phyloP scores from a whole-genome alignment of 306 rosid genomes.

The Castanea mollissima region DNA sequence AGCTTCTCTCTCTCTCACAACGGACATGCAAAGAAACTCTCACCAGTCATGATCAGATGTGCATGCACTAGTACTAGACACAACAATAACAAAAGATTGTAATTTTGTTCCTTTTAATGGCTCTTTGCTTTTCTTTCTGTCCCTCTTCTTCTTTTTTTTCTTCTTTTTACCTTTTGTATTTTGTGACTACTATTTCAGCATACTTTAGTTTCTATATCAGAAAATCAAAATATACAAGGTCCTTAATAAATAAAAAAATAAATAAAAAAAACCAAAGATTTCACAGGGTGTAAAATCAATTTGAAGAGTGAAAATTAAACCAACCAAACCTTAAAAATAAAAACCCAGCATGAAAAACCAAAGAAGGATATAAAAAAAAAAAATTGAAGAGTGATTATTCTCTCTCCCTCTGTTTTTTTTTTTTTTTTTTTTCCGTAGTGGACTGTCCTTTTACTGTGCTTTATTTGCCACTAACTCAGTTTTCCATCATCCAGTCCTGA shows the following conservation, averaged over 20 bases:
- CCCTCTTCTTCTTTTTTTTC: conserved; percentile 13
- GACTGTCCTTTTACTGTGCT: conserved; percentile 21
- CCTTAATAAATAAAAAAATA: not conserved
- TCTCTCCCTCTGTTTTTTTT: not conserved
- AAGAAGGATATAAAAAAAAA: not conserved
- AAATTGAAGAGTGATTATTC: not conserved
- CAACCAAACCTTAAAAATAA: no score
- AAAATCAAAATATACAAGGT: conserved; percentile 2
- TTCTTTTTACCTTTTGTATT: not conserved
- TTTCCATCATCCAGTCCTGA: conserved; percentile 36
- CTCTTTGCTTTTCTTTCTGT: conserved; percentile 19
- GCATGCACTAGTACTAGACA: conserved; percentile 42
- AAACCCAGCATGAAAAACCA: conserved; percentile 25
- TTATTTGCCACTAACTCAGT: conserved; percentile 43
- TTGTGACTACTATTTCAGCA: conserved; percentile 17
- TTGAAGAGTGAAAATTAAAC: no score
- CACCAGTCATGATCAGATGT: conserved; percentile 60
- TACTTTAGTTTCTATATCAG: not conserved
- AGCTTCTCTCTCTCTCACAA: conserved; percentile 33
- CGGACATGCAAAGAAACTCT: conserved; percentile 50
- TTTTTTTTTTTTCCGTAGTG: conserved; percentile 17
- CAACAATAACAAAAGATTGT: conserved; percentile 41
- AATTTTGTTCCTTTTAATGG: conserved; percentile 54
- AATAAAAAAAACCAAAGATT: not conserved
- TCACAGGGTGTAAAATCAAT: not conserved